Conservation (phyloP, 2,329 filamentous ascomycete species). For the Claviceps maximensis region DNA sequence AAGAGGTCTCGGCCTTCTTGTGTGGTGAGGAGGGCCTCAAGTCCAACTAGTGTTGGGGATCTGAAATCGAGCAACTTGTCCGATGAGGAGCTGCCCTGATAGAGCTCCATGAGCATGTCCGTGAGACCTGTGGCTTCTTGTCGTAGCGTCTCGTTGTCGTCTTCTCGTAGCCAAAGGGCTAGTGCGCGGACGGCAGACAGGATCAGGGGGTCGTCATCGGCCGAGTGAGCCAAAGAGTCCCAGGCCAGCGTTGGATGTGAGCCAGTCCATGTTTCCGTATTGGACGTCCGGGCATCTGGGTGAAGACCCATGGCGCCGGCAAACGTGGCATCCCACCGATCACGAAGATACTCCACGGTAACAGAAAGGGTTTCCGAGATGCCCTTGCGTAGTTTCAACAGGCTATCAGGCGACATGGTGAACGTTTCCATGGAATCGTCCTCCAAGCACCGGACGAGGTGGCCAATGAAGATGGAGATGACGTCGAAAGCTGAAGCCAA, state of each 20-base stretch:
- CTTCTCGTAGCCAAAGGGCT: conserved; percentile 55
- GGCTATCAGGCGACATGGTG: conserved; percentile 40
- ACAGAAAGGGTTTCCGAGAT: conserved; percentile 51
- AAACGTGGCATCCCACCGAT: conserved; percentile 56
- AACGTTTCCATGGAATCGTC: conserved; percentile 28
- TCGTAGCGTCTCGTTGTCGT: conserved; percentile 46
- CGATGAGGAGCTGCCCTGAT: conserved; percentile 25
- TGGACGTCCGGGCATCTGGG: conserved; percentile 35
- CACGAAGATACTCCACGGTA: conserved; percentile 51
- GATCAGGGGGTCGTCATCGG: conserved; percentile 42
- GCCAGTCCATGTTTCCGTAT: conserved; percentile 30
- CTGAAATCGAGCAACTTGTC: conserved; percentile 38
- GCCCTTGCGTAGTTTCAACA: conserved; percentile 46
- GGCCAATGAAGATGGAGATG: conserved; percentile 46
- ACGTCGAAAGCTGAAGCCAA: conserved; percentile 50
- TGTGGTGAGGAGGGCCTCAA: conserved; percentile 43
- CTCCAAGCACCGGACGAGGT: conserved; percentile 41
- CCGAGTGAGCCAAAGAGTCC: conserved; percentile 39
- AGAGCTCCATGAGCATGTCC: conserved; percentile 53
- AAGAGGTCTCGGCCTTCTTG: conserved; percentile 35
- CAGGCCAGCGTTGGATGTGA: conserved; percentile 38
- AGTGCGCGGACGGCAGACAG: conserved; percentile 44
- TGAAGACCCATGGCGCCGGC: conserved; percentile 49
- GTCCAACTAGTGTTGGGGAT: conserved; percentile 41
- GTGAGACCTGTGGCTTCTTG: conserved; percentile 43